Base-by-base conservation (phyloP, 1,284 basidiomycete species). In the Ustilago loliicola region DNA sequence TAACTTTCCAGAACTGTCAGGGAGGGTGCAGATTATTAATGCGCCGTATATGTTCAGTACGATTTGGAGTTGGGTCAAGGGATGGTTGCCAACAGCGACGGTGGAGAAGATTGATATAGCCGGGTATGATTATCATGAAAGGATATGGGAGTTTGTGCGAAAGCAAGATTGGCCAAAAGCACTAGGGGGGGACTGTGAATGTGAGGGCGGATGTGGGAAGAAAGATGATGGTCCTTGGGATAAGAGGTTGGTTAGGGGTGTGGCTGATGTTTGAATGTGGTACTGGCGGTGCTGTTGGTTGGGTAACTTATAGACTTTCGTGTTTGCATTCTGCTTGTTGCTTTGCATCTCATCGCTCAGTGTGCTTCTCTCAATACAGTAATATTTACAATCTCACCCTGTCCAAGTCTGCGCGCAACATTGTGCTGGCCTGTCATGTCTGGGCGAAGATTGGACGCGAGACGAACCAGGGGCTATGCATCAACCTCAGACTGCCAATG, bases 1-100 rank as follows among this genome's bases (percentile, higher is more conserved):
- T 55, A 86, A 86, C 57, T 86, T 82, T 56, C 84, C 84, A 6
- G 84, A 86, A 50, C 61, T 86, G 3, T 69, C 62, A 0, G 84
- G 84, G 0, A 64, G 80, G n/a, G 82, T 86, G 11, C 84, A 84
- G 65, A 84, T 86, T 64, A 86, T 86, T 66, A 85, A 85, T 57
- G 81, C 82, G 15, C 83, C 82, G 2, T 80, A 78, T 52, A 80
- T 83, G 51, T 85, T 85, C 42, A 76, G 68, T 52, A 83, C 81
- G 2, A 82, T 83, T 48, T 86, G 82, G 81, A 54, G 70, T 9
- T 83, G 75, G 68, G 63, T 86, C 51, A 85, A 85, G 30, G 82
- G 79, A 17, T 86, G 84, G 84, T 65, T 86, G 25, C 84, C 84
- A 3, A 38, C 54, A 2, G 79, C 66, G 8, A 86, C 84, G 8